A percentile compares a stretch with the other conserved stretches of the same genome.
phyloP scores from a whole-genome alignment of 1,284 basidiomycete genomes.

The Spongispora temasekensis region DNA sequence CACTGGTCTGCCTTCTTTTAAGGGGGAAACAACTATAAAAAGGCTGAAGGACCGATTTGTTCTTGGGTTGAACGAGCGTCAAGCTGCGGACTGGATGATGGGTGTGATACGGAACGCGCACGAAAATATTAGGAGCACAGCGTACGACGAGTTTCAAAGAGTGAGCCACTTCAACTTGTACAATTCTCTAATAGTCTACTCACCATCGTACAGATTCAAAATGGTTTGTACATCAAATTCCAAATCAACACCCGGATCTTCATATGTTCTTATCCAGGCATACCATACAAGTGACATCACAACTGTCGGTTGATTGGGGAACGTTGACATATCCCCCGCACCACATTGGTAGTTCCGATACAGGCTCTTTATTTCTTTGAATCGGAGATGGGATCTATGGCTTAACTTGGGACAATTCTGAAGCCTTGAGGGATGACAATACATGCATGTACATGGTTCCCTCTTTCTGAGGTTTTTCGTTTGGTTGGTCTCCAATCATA shows the following conservation, averaged over 20 bases:
- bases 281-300: conserved; percentile 50
- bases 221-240: conserved; percentile 39
- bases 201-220: conserved; percentile 46
- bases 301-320: no score
- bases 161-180: conserved; percentile 43
- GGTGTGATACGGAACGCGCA: conserved; percentile 88
- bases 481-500: no score
- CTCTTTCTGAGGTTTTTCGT: no score
- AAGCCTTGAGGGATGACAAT: no score
- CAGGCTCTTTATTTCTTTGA: no score
- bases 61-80: conserved; percentile 80
- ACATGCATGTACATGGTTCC: no score
- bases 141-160: conserved; percentile 92
- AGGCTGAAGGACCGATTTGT: conserved; percentile 88
- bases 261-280: conserved; percentile 38
- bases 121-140: conserved; percentile 89
- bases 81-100: conserved; percentile 94
- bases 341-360: no score
- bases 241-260: background rate
- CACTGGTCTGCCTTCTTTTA: conserved; percentile 94
- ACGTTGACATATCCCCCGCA: no score
- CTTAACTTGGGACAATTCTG: no score
- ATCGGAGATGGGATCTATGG: no score
- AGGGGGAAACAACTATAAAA: conserved; percentile 90
- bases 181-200: conserved; percentile 11